Evolutionary conservation across 345 rosid species (phyloP).

Genomic region (Aurinia saxatilis): DNA sequence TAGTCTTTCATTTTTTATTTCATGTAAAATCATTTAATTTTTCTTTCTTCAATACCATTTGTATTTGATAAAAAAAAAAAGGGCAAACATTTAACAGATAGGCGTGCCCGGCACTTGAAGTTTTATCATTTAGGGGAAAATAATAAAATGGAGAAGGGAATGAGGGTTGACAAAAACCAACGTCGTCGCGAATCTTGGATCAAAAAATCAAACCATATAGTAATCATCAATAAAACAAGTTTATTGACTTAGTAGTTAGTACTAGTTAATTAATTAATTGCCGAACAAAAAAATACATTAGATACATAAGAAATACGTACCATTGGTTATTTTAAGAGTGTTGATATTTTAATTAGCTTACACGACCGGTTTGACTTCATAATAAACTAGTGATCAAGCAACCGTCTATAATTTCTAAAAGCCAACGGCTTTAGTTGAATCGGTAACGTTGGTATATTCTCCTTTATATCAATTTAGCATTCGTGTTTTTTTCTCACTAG

Average conservation of each 20-base stretch:
- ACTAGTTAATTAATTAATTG: not conserved
- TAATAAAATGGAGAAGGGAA: not conserved
- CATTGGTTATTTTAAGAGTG: not conserved
- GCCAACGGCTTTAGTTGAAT: conserved; percentile 17
- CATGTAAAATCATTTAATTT: not conserved
- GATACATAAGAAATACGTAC: not conserved
- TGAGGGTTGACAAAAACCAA: conserved; percentile 4
- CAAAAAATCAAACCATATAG: not conserved
- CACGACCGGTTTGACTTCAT: conserved; percentile 22
- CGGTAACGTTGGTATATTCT: conserved; percentile 1
- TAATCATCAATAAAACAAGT: not conserved
- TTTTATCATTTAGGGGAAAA: not conserved
- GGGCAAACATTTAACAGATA: not conserved
- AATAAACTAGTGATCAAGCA: conserved; percentile 10
- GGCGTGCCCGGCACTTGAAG: conserved; percentile 22
- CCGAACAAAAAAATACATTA: not conserved
- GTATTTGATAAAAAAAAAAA: not conserved
- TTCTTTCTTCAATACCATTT: not conserved
- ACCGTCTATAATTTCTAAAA: not conserved
- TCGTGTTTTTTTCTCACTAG: not conserved
- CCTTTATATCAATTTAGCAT: not conserved
- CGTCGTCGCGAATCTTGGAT: not conserved
- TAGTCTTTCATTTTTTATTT: too few species aligned
- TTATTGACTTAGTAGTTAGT: conserved; percentile 8
- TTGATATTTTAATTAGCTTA: conserved; percentile 2